These are phyloP conservation scores for Talaromyces nanjingensis DNA, from an alignment of 495 filamentous ascomycete species.

Conservation along the genomic window DNA sequence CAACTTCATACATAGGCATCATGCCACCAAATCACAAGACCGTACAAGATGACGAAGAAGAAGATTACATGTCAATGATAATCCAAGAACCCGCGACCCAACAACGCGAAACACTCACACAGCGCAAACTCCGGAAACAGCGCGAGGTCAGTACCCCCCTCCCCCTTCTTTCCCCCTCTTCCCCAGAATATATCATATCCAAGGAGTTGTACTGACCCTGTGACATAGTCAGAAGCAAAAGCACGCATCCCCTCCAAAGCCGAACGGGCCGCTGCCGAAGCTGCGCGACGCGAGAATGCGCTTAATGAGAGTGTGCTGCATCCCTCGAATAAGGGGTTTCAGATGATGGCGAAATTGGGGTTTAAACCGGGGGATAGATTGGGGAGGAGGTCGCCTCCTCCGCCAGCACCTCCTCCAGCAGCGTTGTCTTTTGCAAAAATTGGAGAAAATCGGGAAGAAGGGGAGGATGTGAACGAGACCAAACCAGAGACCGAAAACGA, in stretches of 20 bases:
- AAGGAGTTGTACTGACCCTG: neutral
- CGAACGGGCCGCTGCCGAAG: constrained; percentile 66
- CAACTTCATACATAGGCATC: neutral
- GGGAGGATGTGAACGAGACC: constrained; percentile 1
- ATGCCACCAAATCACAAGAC: constrained; percentile 1
- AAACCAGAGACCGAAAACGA: neutral
- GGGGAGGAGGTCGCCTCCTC: constrained; percentile 40
- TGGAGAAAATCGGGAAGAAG: constrained; percentile 9
- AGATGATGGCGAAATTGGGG: constrained; percentile 97
- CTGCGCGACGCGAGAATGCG: constrained; percentile 63
- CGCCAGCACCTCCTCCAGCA: neutral
- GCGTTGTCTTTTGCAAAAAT: constrained; percentile 8
- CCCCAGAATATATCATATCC: too few relatives aligned
- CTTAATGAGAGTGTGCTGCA: constrained; percentile 62
- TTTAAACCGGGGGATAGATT: constrained; percentile 68
- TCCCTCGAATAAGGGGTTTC: constrained; percentile 68
- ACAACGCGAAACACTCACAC: constrained; percentile 49
- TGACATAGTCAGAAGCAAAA: constrained; percentile 34
- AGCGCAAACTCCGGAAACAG: constrained; percentile 46
- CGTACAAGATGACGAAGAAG: constrained; percentile 26
- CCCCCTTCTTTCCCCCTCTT: neutral
- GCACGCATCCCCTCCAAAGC: constrained; percentile 62
- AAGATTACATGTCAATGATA: constrained; percentile 62
- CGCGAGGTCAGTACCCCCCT: constrained; percentile 39
- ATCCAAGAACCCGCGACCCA: constrained; percentile 44